A percentile compares a stretch with the other conserved stretches of the same genome.
Evolutionary conservation across 306 rosid species (phyloP).

Genomic region (Inga oerstediana): DNA sequence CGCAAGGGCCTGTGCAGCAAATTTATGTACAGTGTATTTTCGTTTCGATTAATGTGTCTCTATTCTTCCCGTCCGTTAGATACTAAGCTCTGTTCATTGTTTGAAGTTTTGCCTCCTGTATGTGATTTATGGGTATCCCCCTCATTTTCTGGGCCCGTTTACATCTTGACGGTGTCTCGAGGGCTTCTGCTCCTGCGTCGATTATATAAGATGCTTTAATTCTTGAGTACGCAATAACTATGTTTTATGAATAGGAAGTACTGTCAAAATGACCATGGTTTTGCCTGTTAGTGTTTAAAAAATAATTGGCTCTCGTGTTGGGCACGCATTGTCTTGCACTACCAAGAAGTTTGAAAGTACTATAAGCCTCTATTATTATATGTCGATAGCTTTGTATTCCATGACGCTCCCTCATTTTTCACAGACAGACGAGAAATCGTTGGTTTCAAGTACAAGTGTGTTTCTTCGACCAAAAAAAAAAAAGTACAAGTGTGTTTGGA

Average conservation of each 20-base stretch:
- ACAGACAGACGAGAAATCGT: no score
- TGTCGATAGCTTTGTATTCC: not conserved
- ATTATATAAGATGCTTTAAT: no score
- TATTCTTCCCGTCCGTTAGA: conserved; percentile 53
- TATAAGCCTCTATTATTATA: not conserved
- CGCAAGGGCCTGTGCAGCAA: conserved; percentile 51
- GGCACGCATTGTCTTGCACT: not conserved
- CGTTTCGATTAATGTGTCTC: conserved; percentile 65
- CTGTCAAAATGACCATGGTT: no score
- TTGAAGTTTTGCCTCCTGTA: conserved; percentile 59
- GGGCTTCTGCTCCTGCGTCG: not conserved
- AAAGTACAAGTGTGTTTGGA: no score
- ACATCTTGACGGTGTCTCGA: not conserved
- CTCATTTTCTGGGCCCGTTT: conserved; percentile 42
- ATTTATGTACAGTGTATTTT: conserved; percentile 83
- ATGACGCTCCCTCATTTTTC: not conserved
- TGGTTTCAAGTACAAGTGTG: no score
- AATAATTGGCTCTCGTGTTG: not conserved
- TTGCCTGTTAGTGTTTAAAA: not conserved
- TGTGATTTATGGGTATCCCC: conserved; percentile 59
- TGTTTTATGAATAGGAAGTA: no score
- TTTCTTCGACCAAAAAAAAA: no score
- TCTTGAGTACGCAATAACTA: no score
- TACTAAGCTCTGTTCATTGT: conserved; percentile 61
- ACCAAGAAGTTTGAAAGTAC: not conserved